Evolutionary conservation across 2,329 filamentous ascomycete species (phyloP), one percentile per base, ranked within the genome.

Genomic region (Phoma sp.): DNA sequence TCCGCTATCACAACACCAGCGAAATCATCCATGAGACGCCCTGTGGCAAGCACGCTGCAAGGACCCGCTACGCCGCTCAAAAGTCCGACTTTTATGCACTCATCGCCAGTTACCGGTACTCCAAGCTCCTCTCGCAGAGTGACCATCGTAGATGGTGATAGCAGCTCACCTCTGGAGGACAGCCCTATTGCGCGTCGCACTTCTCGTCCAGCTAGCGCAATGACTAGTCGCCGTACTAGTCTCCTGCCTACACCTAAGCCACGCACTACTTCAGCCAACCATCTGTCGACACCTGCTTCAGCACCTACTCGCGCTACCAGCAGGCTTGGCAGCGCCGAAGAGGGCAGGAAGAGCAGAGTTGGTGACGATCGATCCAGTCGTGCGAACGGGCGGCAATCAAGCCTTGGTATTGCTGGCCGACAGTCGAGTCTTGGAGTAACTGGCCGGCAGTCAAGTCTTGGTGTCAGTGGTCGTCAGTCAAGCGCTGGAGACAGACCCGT

Each of bases 221-320:
- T 70, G 59, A 68, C 63, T 37, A 68, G 58, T 39, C 71, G 70
- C 11, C 66, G 71, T 32, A 62, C 43, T 27, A 72, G 69, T 42
- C 55, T 73, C 22, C 60, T 73, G 10, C 66, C 66, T 23, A 61
- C 61, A 14, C 65, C 68, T 5, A 72, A 68, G 33, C 58, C 65
- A 39, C 67, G 66, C 35, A 67, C 64, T 7, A 39, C 58, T 8
- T 69, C 66, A 30, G 58, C 59, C 27, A 63, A 64, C 3, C 62
- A 57, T 29, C 24, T 62, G 18, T 56, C 61, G 7, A 35, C 48
- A 4, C 53, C 52, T 27, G 52, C 57, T 13, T 32, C 52, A 8
- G 58, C 62, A 2, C 57, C 64, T 13, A 61, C 58, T 27, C 66
- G 65, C 11, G 60, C 59, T 32, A 57, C 24, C 36, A 70, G 67